Percentiles rank a stretch among this genome's conserved stretches.
These are phyloP conservation scores for Pythium scleroteichum DNA, from an alignment of 352 stramenopile genomes.

Conservation along the genomic window DNA sequence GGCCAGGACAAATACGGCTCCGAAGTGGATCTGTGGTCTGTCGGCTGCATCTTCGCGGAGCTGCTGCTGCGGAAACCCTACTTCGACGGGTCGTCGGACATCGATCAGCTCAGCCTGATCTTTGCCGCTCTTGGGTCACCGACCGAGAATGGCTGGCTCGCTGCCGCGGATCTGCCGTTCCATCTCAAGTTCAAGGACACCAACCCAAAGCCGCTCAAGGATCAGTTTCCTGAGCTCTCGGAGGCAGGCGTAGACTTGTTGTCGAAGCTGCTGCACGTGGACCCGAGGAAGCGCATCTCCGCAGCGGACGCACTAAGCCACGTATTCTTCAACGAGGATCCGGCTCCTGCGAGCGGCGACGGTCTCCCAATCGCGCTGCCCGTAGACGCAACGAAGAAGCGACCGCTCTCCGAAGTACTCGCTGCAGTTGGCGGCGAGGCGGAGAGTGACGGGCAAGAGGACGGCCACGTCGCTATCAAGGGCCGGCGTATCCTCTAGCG, in stretches of 20 bases:
- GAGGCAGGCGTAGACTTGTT: conserved; percentile 53
- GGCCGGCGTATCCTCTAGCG: conserved; percentile 18
- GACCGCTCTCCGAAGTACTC: conserved; percentile 19
- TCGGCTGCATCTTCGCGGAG: conserved; percentile 82
- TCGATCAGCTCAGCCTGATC: conserved; percentile 79
- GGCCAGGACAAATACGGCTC: conserved; percentile 58
- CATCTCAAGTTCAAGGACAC: conserved; percentile 76
- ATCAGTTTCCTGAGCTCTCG: conserved; percentile 67
- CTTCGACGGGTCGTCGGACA: conserved; percentile 72
- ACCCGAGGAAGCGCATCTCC: conserved; percentile 66
- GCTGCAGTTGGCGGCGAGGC: neutral
- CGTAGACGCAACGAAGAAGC: conserved; percentile 21
- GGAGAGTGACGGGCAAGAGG: conserved; percentile 5
- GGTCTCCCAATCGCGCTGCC: conserved; percentile 19
- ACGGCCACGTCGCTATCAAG: conserved; percentile 17
- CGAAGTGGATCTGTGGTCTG: conserved; percentile 76
- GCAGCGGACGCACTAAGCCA: conserved; percentile 54
- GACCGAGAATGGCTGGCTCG: conserved; percentile 57
- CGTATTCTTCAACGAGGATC: conserved; percentile 62
- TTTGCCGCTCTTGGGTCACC: conserved; percentile 68
- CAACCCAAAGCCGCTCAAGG: conserved; percentile 47
- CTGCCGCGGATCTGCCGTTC: conserved; percentile 59
- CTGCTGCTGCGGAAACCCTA: conserved; percentile 61
- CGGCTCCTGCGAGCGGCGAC: conserved; percentile 8
- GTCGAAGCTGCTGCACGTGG: conserved; percentile 45